These are phyloP conservation scores for Thraustochytrium sp. DNA, from an alignment of 352 stramenopile species.

Conservation along the genomic window DNA sequence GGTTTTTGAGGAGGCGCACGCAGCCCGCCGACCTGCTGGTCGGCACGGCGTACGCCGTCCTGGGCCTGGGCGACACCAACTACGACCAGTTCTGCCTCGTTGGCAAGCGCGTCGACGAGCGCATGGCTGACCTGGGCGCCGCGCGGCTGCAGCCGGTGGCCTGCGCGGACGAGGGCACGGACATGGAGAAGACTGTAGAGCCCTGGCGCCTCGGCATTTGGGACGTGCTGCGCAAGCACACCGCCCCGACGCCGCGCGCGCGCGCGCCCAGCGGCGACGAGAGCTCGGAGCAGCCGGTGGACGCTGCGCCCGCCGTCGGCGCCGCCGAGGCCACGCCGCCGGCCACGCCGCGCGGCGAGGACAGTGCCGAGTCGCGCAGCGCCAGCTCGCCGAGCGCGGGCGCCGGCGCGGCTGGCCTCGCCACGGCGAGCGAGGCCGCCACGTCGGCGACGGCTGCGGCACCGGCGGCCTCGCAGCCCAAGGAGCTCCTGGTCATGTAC, in stretches of 20 bases:
- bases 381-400: no score
- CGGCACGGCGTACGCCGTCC: slow-evolving; percentile 71
- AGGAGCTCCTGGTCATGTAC: slow-evolving; percentile 56
- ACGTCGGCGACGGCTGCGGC: neutral
- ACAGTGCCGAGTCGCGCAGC: neutral
- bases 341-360: neutral
- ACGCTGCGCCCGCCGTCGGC: no score
- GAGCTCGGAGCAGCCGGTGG: neutral
- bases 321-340: no score
- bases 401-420: no score
- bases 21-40: slow-evolving; percentile 67
- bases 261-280: neutral
- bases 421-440: neutral
- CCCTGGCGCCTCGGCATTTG: slow-evolving; percentile 72
- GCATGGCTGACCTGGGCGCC: slow-evolving; percentile 75
- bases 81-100: slow-evolving; percentile 92
- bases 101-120: slow-evolving; percentile 79
- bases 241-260: neutral
- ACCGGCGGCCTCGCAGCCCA: neutral
- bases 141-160: slow-evolving; percentile 63
- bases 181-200: slow-evolving; percentile 84
- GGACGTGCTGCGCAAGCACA: slow-evolving; percentile 6
- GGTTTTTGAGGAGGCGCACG: slow-evolving; percentile 77
- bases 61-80: slow-evolving; percentile 90
- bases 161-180: slow-evolving; percentile 85